Evolutionary conservation across 140 eudicot genomes (phyloP).

Genomic region (Cichorium intybus): DNA sequence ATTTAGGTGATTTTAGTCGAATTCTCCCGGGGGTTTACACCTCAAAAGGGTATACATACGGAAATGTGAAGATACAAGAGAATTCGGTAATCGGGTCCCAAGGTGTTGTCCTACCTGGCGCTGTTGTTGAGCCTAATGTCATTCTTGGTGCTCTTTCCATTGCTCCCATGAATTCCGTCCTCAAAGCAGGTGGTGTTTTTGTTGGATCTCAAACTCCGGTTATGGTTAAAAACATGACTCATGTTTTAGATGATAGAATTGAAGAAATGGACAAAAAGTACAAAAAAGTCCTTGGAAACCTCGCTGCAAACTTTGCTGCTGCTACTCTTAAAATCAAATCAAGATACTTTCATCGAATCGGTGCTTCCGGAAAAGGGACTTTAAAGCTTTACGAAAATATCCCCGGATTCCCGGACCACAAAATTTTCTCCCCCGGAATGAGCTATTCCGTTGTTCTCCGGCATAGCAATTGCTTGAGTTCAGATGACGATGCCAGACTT

Average conservation of each 20-base stretch:
- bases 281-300: conserved; percentile 51
- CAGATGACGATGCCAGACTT: conserved; percentile 65
- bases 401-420: conserved; percentile 39
- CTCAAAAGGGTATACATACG: conserved; percentile 32
- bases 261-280: conserved; percentile 56
- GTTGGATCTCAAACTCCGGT: conserved; percentile 50
- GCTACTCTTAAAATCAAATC: conserved; percentile 52
- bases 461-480: conserved; percentile 61
- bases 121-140: conserved; percentile 38
- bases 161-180: conserved; percentile 46
- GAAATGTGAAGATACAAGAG: conserved; percentile 30
- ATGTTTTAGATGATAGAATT: conserved; percentile 36
- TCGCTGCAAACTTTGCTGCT: conserved; percentile 62
- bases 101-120: conserved; percentile 46
- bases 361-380: conserved; percentile 54
- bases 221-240: conserved; percentile 40
- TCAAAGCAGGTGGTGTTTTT: conserved; percentile 43
- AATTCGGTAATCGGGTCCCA: conserved; percentile 49
- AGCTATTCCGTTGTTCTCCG: conserved; percentile 41
- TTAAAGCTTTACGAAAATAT: conserved; percentile 38
- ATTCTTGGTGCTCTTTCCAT: conserved; percentile 60
- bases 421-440: conserved; percentile 47
- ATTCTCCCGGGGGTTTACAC: conserved; percentile 33
- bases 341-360: conserved; percentile 57
- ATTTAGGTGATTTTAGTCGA: conserved; percentile 51